phyloP scores from a whole-genome alignment of 495 filamentous ascomycete genomes.

The Elasticomyces elasticus region DNA sequence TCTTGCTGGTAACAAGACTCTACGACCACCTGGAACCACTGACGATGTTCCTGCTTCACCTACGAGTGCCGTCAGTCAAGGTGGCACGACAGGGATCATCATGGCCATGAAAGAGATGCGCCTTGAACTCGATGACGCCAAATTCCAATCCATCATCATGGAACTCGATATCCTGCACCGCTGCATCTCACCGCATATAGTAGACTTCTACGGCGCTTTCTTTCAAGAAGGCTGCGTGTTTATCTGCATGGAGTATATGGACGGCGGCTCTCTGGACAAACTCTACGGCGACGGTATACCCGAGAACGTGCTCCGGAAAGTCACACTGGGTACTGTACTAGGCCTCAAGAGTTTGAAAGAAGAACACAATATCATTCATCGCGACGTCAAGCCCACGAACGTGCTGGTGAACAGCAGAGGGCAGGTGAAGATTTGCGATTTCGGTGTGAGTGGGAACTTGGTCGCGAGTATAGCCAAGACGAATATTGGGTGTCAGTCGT shows the following conservation, averaged over 20 bases:
- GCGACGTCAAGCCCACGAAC: constrained; percentile 97
- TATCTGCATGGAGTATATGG: constrained; percentile 99
- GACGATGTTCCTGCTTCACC: constrained; percentile 21
- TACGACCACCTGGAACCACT: constrained; percentile 4
- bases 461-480: constrained; percentile 97
- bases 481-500: constrained; percentile 98
- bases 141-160: constrained; percentile 96
- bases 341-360: constrained; percentile 91
- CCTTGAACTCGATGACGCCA: constrained; percentile 91
- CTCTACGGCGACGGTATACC: constrained; percentile 89
- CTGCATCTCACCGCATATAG: constrained; percentile 88
- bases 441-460: constrained; percentile 92
- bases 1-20: constrained; percentile 47
- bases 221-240: constrained; percentile 99
- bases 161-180: constrained; percentile 94
- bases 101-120: constrained; percentile 99
- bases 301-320: constrained; percentile 79
- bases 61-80: constrained; percentile 5
- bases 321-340: constrained; percentile 81
- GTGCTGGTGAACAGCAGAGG: constrained; percentile 84
- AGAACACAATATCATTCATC: constrained; percentile 98
- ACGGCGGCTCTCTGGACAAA: constrained; percentile 97
- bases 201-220: constrained; percentile 98
- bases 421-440: constrained; percentile 97
- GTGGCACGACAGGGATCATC: constrained; percentile 48